Evolutionary conservation across 441 rosid species (phyloP).

Genomic region (Macaranga tanarius): DNA sequence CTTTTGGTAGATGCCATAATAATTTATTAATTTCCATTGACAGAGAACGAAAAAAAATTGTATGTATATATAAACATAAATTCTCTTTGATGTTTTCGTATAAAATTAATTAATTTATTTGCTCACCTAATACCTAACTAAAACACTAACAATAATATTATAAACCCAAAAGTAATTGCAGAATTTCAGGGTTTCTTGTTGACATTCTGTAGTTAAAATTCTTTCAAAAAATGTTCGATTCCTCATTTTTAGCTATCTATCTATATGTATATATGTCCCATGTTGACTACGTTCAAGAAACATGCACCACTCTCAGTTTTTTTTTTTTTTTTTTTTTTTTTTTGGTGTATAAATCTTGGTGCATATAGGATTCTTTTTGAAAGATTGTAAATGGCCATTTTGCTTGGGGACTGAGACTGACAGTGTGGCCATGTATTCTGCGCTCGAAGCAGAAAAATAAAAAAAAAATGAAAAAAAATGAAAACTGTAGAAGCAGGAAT

Average conservation of each 20-base stretch:
- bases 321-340: background rate
- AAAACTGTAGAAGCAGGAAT: slow-evolving; percentile 11
- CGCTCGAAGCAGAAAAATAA: background rate
- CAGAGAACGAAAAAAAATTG: background rate
- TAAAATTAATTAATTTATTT: slow-evolving; percentile 22
- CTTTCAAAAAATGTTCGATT: background rate
- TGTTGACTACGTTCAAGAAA: slow-evolving; percentile 23
- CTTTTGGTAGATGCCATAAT: slow-evolving; percentile 11
- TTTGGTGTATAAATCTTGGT: background rate
- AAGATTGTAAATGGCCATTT: slow-evolving; percentile 12
- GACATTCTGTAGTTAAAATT: slow-evolving; percentile 15
- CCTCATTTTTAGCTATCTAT: background rate
- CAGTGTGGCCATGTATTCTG: slow-evolving; percentile 18
- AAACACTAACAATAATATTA: slow-evolving; percentile 9
- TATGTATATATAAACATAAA: background rate
- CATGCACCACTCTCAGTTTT: background rate
- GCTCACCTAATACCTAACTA: slow-evolving; percentile 46
- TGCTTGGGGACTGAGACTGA: slow-evolving; percentile 8
- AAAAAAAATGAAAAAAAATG: background rate
- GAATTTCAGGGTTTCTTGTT: slow-evolving; percentile 28
- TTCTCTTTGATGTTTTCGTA: background rate
- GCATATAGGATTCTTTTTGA: slow-evolving; percentile 16
- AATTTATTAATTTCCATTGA: slow-evolving; percentile 15
- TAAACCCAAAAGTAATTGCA: slow-evolving; percentile 18
- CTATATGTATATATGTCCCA: background rate